Evolutionary conservation across 2,329 filamentous ascomycete genomes (phyloP).

Genomic region (Colletotrichum brevisporum): DNA sequence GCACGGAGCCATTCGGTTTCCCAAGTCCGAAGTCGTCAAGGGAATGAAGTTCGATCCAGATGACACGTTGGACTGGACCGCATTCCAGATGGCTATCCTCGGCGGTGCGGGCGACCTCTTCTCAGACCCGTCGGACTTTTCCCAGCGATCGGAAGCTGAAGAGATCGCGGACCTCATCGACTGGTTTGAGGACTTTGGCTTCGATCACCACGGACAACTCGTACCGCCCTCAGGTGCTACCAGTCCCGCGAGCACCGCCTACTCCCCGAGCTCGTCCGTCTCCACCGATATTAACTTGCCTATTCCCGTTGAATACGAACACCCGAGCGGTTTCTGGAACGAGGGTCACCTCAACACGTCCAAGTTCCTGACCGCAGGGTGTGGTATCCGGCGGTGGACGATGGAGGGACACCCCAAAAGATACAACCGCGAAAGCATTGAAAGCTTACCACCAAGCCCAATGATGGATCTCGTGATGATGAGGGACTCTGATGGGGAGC

Average conservation of each 20-base stretch:
- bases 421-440: constrained; percentile 46
- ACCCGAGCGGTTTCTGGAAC: constrained; percentile 52
- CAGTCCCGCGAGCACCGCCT: neutral
- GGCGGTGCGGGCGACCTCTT: constrained; percentile 69
- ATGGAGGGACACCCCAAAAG: constrained; percentile 52
- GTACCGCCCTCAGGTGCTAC: constrained; percentile 34
- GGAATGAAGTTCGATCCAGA: constrained; percentile 58
- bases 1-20: constrained; percentile 69
- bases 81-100: constrained; percentile 75
- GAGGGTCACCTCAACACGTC: constrained; percentile 49
- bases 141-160: constrained; percentile 57
- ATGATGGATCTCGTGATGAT: constrained; percentile 63
- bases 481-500: constrained; percentile 47
- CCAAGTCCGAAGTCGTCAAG: constrained; percentile 58
- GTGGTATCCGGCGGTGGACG: constrained; percentile 53
- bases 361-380: constrained; percentile 48
- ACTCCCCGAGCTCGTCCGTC: constrained; percentile 30
- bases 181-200: constrained; percentile 68
- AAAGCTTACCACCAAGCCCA: constrained; percentile 63
- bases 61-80: constrained; percentile 72
- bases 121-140: constrained; percentile 58
- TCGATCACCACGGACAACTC: constrained; percentile 59
- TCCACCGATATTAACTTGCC: constrained; percentile 51
- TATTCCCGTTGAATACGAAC: constrained; percentile 54
- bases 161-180: constrained; percentile 62